Conservation (phyloP, 176 grass and related monocot species). For the Typha latifolia region DNA sequence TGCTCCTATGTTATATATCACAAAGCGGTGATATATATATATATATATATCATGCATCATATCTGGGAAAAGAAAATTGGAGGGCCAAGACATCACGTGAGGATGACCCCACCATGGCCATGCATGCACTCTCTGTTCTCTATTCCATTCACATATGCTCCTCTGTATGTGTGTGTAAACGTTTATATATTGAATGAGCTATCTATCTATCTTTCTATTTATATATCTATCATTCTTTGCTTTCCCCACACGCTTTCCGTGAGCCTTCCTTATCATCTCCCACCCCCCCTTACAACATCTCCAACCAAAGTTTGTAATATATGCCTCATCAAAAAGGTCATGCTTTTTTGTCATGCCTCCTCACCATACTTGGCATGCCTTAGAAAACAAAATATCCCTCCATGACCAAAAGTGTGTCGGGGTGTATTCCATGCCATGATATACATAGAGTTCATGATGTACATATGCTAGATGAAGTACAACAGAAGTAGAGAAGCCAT, state of each 20-base stretch:
- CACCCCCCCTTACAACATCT: background rate
- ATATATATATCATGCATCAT: no score
- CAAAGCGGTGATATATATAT: no score
- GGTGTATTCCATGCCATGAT: no score
- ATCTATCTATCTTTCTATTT: background rate
- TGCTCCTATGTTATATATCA: no score
- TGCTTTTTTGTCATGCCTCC: background rate
- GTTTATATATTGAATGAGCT: background rate
- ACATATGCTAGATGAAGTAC: no score
- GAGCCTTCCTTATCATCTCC: no score
- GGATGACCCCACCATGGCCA: background rate
- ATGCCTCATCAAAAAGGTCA: background rate
- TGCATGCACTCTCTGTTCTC: background rate
- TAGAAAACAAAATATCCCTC: background rate
- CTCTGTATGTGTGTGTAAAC: background rate
- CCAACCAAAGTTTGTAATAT: background rate
- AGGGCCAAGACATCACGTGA: background rate
- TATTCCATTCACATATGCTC: background rate
- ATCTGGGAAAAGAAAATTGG: no score
- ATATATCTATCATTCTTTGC: conserved; percentile 19
- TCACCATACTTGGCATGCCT: background rate
- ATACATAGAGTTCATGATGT: no score
- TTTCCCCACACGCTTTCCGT: conserved; percentile 18
- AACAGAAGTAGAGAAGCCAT: no score
- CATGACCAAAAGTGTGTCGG: background rate